A percentile compares a stretch with the other conserved stretches of the same genome.
Conservation (phyloP, 2,329 filamentous ascomycete genomes). For the Phoma sp. region DNA sequence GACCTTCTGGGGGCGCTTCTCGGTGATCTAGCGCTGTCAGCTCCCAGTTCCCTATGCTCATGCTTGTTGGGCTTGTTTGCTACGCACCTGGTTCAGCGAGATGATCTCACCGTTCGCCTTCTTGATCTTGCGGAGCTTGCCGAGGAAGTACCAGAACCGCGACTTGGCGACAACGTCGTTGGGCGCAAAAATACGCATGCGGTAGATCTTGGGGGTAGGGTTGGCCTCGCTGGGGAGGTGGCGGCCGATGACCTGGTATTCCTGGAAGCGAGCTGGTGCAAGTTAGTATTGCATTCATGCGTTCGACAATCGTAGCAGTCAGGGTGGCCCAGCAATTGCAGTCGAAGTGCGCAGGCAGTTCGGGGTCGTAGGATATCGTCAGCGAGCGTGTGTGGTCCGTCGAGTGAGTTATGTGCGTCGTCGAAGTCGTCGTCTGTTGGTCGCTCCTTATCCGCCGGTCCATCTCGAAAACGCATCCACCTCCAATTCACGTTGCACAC, state of each 20-base stretch:
- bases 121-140: slow-evolving; percentile 99
- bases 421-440: not conserved
- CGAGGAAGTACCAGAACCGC: slow-evolving; percentile 99
- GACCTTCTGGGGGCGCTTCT: slow-evolving; percentile 99
- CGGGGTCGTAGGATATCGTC: not conserved
- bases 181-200: slow-evolving; percentile 99
- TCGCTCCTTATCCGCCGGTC: not conserved
- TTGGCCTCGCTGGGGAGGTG: slow-evolving; percentile 97
- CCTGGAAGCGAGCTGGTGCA: slow-evolving; percentile 90
- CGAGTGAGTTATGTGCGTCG: not conserved
- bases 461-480: not conserved
- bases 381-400: not conserved
- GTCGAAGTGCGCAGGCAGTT: slow-evolving; percentile 1
- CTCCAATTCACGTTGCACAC: not conserved
- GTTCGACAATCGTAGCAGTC: slow-evolving; percentile 1
- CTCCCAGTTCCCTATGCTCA: not conserved
- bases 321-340: slow-evolving; percentile 40
- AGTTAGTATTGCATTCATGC: slow-evolving; percentile 35
- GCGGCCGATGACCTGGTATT: slow-evolving; percentile 99
- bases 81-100: slow-evolving; percentile 88
- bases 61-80: not conserved
- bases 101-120: slow-evolving; percentile 99
- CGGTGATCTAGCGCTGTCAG: slow-evolving; percentile 72
- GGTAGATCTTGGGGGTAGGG: slow-evolving; percentile 97
- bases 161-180: slow-evolving; percentile 99